These are phyloP conservation scores for Starmerella ratchasimensis DNA, from an alignment of 805 yeast species.

Conservation along the genomic window DNA sequence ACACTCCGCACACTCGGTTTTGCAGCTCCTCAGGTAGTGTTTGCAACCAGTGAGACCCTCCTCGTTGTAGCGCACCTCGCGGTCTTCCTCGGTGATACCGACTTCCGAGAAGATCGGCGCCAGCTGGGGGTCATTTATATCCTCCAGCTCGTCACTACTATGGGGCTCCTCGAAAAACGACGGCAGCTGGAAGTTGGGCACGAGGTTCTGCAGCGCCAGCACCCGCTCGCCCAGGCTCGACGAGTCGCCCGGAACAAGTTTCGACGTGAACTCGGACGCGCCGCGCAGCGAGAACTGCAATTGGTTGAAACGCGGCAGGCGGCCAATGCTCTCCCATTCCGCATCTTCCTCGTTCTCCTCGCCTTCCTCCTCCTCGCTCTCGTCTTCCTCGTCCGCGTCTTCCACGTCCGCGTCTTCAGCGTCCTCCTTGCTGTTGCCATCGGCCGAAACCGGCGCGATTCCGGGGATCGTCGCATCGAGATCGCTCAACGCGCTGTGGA, in stretches of 20 bases:
- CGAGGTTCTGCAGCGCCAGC: slow-evolving; percentile 10
- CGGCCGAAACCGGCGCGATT: no score
- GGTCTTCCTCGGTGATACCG: slow-evolving; percentile 31
- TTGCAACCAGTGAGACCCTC: slow-evolving; percentile 52
- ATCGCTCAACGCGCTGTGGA: no score
- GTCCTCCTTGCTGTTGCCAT: slow-evolving; percentile 1
- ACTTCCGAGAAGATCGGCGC: slow-evolving; percentile 26
- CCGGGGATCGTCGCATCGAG: no score
- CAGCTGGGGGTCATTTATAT: slow-evolving; percentile 1
- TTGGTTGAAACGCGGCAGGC: slow-evolving; percentile 16
- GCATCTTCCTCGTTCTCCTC: slow-evolving; percentile 8
- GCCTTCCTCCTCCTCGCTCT: slow-evolving; percentile 5
- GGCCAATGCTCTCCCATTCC: slow-evolving; percentile 16
- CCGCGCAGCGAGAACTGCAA: slow-evolving; percentile 15
- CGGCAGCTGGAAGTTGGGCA: slow-evolving; percentile 13
- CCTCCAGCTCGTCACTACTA: slow-evolving; percentile 8
- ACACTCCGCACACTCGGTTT: slow-evolving; percentile 68
- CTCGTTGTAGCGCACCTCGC: slow-evolving; percentile 25
- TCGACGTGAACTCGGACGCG: slow-evolving; percentile 12
- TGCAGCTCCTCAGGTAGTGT: slow-evolving; percentile 75
- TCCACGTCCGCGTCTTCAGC: slow-evolving; percentile 5
- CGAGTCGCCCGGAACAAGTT: neutral
- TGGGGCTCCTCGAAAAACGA: slow-evolving; percentile 6
- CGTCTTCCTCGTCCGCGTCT: slow-evolving; percentile 4
- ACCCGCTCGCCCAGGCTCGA: neutral